These are phyloP conservation scores for Fusarium hainanense DNA, from an alignment of 2,329 filamentous ascomycete species.

Conservation along the genomic window DNA sequence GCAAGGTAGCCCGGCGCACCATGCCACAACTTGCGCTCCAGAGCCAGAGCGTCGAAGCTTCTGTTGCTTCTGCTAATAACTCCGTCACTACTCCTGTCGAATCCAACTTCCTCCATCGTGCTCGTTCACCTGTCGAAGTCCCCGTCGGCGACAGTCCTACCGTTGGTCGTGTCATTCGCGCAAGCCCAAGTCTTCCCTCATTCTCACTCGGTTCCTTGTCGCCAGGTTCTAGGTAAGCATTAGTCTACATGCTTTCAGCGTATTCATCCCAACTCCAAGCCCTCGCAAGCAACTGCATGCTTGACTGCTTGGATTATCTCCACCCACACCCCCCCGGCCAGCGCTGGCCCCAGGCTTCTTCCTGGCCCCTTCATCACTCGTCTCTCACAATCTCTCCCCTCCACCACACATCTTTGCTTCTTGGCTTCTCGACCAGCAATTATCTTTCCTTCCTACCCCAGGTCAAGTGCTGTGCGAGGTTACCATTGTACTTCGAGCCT, in stretches of 20 bases:
- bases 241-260: slow-evolving; percentile 11
- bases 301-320: slow-evolving; percentile 28
- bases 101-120: slow-evolving; percentile 18
- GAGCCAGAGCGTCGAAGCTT: slow-evolving; percentile 53
- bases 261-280: slow-evolving; percentile 38
- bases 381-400: slow-evolving; percentile 42
- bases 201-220: slow-evolving; percentile 39
- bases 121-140: slow-evolving; percentile 38
- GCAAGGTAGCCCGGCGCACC: slow-evolving; percentile 54
- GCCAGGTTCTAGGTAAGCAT: slow-evolving; percentile 46
- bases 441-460: slow-evolving; percentile 28
- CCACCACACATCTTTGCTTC: slow-evolving; percentile 32
- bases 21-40: slow-evolving; percentile 66
- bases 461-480: slow-evolving; percentile 43
- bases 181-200: slow-evolving; percentile 34
- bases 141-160: slow-evolving; percentile 59
- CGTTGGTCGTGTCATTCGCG: slow-evolving; percentile 53
- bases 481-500: slow-evolving; percentile 34
- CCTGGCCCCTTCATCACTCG: slow-evolving; percentile 39
- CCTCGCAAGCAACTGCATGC: slow-evolving; percentile 16
- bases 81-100: slow-evolving; percentile 29
- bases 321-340: slow-evolving; percentile 40
- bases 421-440: slow-evolving; percentile 31
- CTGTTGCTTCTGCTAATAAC: slow-evolving; percentile 35
- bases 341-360: slow-evolving; percentile 37